These are phyloP conservation scores for Suillus hirtellus DNA, from an alignment of 768 basidiomycete genomes.

Conservation along the genomic window DNA sequence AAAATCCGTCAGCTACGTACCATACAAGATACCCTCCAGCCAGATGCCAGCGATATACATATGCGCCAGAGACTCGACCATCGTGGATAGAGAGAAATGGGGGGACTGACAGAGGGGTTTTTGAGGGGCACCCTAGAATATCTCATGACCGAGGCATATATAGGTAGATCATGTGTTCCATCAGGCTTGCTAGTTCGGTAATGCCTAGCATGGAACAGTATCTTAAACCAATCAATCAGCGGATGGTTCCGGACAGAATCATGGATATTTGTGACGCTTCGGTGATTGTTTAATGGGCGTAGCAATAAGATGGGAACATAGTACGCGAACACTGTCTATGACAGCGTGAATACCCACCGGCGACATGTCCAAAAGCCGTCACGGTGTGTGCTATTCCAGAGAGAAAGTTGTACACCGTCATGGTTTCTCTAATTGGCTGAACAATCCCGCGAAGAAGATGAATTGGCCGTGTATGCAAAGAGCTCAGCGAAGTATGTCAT, in stretches of 20 bases:
- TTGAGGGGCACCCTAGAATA: background rate
- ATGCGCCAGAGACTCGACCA: slow-evolving; percentile 12
- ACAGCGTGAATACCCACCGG: no score
- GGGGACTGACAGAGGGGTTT: background rate
- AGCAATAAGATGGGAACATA: background rate
- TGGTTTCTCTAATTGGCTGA: background rate
- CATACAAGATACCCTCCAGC: slow-evolving; percentile 20
- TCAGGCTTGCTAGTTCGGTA: background rate
- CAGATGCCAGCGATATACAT: slow-evolving; percentile 11
- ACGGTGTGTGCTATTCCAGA: background rate
- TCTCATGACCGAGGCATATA: background rate
- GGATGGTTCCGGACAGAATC: background rate
- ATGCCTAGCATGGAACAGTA: background rate
- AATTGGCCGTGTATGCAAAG: background rate
- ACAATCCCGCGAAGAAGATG: no score
- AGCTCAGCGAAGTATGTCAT: background rate
- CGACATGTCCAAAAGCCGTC: background rate
- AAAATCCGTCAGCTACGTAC: slow-evolving; percentile 12
- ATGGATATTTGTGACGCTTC: background rate
- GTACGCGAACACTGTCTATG: no score
- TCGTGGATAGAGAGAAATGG: background rate
- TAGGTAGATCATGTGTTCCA: background rate
- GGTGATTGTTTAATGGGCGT: background rate
- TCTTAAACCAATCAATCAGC: background rate
- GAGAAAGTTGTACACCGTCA: background rate